Evolutionary conservation across 2,329 filamentous ascomycete genomes (phyloP).

Genomic region (Ophiostoma tasmaniense): DNA sequence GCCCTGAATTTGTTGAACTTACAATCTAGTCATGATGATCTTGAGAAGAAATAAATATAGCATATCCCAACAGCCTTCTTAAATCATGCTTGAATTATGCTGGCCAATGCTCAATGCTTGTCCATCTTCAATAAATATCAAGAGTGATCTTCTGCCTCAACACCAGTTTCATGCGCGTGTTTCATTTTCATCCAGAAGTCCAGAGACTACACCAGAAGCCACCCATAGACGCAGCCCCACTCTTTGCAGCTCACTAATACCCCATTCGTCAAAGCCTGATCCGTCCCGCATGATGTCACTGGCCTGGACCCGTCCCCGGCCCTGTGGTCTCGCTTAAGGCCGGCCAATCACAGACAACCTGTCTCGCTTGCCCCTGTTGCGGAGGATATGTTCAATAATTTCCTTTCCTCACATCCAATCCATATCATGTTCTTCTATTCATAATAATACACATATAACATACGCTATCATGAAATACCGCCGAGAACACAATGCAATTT

Average conservation of each 20-base stretch:
- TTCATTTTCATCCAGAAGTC: background rate
- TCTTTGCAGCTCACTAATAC: conserved; percentile 3
- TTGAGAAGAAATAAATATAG: too few species aligned
- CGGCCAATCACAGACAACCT: conserved; percentile 29
- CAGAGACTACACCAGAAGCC: background rate
- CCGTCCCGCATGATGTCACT: conserved; percentile 9
- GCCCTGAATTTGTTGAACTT: too few species aligned
- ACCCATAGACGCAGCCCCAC: background rate
- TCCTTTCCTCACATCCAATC: background rate
- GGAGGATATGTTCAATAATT: background rate
- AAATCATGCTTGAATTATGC: too few species aligned
- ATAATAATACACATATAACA: too few species aligned
- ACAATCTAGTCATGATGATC: too few species aligned
- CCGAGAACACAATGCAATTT: background rate
- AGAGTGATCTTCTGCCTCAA: too few species aligned
- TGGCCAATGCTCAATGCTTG: too few species aligned
- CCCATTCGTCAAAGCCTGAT: conserved; percentile 9
- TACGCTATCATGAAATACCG: background rate
- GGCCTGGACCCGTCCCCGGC: background rate
- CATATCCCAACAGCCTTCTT: too few species aligned
- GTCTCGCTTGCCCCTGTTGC: conserved; percentile 28
- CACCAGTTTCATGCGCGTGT: background rate
- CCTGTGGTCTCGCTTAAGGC: conserved; percentile 26
- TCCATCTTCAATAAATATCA: too few species aligned
- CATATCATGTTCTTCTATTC: too few species aligned